Base-by-base conservation (phyloP, 331 rosid species). In the Quercus phellos region DNA sequence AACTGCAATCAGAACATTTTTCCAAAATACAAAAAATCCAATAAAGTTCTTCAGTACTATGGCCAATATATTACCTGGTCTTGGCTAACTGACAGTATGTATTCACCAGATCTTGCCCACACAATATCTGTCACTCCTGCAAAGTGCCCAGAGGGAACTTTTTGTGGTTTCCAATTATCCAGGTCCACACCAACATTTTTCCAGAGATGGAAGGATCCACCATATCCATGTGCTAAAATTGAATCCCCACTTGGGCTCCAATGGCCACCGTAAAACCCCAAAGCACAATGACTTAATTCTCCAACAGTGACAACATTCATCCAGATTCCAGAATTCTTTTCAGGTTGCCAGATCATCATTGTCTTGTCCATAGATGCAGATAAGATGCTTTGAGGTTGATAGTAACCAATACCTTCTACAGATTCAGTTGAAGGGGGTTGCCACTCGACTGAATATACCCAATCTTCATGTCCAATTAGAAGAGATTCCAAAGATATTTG, bases 351-450 rank as follows among this genome's bases (percentile, higher is more conserved):
- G 74, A 95, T 85, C 99, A 95, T 95, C 99, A 95, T 92, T 72
- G 99, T 90, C 89, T 95, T 95, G 94, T 92, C 99, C 97, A 95
- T 95, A 17, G 99, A 95, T 81, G 99, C 97, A 75, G 99, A 95
- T 74, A 95, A 89, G 81, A 95, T 90, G 88, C 98, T 87, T 70
- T 85, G 96, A 60, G 92, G 92, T 83, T 94, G 99, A 81, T 76
- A 78, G 83, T 78, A 86, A 24, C 78, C 69, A 79, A 72, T 66
- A 74, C 84, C 90, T 27, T 92, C 88, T 11, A 71, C 29, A 61
- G 91, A 75, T 51, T 68, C 63, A 86, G 27, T 77, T 79, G 82
- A 78, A 19, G 99, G 99, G 43, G 98, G 98, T 79, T 89, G 92
- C 98, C 99, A 95, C 82, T 59, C 84, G 26, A 93, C 99, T 30